phyloP scores from a whole-genome alignment of 768 basidiomycete genomes.

The Mycena venus region DNA sequence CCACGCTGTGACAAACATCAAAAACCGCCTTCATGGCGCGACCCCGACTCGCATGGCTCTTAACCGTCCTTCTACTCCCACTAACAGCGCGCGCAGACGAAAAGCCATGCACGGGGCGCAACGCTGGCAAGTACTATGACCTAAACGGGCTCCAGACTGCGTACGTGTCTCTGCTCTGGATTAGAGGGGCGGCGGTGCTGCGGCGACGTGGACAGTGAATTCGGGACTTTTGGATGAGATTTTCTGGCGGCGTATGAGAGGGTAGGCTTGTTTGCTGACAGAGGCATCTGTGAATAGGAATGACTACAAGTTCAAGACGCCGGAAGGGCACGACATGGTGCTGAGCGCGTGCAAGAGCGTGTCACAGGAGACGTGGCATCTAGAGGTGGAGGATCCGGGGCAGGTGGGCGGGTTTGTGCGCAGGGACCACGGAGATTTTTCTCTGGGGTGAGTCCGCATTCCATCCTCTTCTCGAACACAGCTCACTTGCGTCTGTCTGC shows the following conservation, averaged over 20 bases:
- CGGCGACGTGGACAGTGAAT: constrained; percentile 24
- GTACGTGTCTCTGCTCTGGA: constrained; percentile 21
- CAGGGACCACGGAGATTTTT: constrained; percentile 75
- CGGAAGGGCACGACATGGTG: constrained; percentile 60
- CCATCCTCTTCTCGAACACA: constrained; percentile 54
- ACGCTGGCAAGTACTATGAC: constrained; percentile 74
- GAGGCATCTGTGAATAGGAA: no score
- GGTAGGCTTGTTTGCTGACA: no score
- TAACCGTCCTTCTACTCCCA: background rate
- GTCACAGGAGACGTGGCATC: constrained; percentile 68
- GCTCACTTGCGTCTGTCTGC: constrained; percentile 63
- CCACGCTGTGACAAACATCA: no score
- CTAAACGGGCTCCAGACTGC: constrained; percentile 75
- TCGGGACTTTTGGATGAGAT: constrained; percentile 5
- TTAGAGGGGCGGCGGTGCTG: no score
- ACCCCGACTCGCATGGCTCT: background rate
- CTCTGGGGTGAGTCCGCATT: constrained; percentile 69
- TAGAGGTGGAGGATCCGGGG: constrained; percentile 56
- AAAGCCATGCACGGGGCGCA: constrained; percentile 71
- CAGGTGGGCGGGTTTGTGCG: constrained; percentile 72
- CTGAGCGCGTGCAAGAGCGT: constrained; percentile 77
- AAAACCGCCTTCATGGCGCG: constrained; percentile 4
- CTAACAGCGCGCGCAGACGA: constrained; percentile 47
- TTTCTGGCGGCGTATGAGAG: no score
- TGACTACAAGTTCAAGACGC: constrained; percentile 71